These are phyloP conservation scores for Antitrichia curtipendula DNA, from an alignment of 225 moss, liverwort and hornwort species.

Conservation along the genomic window DNA sequence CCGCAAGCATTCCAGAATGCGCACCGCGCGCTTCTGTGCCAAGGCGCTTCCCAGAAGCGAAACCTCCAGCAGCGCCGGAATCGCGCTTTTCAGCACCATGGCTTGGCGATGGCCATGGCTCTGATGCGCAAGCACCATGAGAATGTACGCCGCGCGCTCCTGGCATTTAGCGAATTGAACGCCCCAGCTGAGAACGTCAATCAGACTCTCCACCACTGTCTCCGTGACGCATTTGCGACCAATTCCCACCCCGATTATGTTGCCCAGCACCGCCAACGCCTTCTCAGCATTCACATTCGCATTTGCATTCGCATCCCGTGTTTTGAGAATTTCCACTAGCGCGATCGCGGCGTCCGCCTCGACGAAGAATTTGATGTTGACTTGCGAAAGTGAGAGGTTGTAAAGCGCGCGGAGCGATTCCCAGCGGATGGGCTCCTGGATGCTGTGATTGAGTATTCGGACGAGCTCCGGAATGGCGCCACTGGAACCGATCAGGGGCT, in stretches of 20 bases:
- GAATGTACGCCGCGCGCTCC: slow-evolving; percentile 35
- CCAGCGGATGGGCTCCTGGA: background rate
- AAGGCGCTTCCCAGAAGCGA: slow-evolving; percentile 26
- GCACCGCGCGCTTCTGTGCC: slow-evolving; percentile 42
- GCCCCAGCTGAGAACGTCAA: slow-evolving; percentile 5
- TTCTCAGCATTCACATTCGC: slow-evolving; percentile 1
- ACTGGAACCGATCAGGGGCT: slow-evolving; percentile 11
- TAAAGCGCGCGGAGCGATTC: slow-evolving; percentile 30
- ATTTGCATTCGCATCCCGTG: background rate
- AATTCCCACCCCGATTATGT: slow-evolving; percentile 2
- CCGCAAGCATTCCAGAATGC: slow-evolving; percentile 27
- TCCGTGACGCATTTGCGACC: slow-evolving; percentile 21
- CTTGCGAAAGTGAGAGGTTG: slow-evolving; percentile 30
- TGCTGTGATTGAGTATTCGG: background rate
- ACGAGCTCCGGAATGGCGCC: slow-evolving; percentile 9
- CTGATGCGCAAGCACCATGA: slow-evolving; percentile 37
- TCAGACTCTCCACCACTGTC: background rate
- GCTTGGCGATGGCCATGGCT: slow-evolving; percentile 7
- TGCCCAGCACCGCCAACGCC: slow-evolving; percentile 29
- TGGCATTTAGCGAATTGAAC: slow-evolving; percentile 13
- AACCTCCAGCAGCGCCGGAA: slow-evolving; percentile 34
- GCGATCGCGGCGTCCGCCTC: background rate
- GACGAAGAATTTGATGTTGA: slow-evolving; percentile 14
- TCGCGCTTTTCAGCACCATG: slow-evolving; percentile 18
- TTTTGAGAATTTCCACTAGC: background rate